Evolutionary conservation across 1,284 basidiomycete species (phyloP), one percentile per base, ranked within the genome.

Genomic region (Rhodotorula glutinis): DNA sequence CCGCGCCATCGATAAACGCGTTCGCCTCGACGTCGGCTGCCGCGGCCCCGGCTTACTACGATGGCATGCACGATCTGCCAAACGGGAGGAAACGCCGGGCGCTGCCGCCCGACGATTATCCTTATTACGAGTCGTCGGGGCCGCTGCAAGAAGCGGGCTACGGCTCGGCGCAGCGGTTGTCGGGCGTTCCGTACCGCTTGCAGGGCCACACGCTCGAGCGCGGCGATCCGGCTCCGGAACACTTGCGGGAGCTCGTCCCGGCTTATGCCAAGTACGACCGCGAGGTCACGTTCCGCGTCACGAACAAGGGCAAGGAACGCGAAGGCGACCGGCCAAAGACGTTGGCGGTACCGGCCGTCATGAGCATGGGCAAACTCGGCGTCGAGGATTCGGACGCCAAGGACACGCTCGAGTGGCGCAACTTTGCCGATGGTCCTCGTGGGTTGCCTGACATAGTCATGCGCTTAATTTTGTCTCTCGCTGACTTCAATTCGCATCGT

Each of bases 341-440:
- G 75, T 81, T 79, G 27, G 73, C 74, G 7, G 67, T 79, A 2
- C 85, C 85, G 13, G 78, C 84, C 4, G 73, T 88, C 66, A 77
- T 89, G 74, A 88, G 85, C 2, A 85, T 83, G 62, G 69, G 89
- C 49, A 83, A 79, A 62, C 78, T 82, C 3, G 82, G 81, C 33
- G 82, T 88, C n/a, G 88, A 89, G 27, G 86, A 85, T 1, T 82
- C 79, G 29, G 85, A 87, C 29, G 75, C 76, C 19, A 75, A 75
- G n/a, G 86, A 90, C 66, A 76, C 86, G 19, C 80, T 96, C 53
- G 91, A 96, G 76, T 90, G 83, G 0, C 83, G 86, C 71, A 97
- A 98, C 80, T 83, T 87, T 33, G 87, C 88, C 63, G 82, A 83
- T 30, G 83, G 69, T 19, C 66, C 82, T 60, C 84, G 88, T 85